Base-by-base conservation (phyloP, 2,329 filamentous ascomycete genomes). In the Colletotrichum sp. region DNA sequence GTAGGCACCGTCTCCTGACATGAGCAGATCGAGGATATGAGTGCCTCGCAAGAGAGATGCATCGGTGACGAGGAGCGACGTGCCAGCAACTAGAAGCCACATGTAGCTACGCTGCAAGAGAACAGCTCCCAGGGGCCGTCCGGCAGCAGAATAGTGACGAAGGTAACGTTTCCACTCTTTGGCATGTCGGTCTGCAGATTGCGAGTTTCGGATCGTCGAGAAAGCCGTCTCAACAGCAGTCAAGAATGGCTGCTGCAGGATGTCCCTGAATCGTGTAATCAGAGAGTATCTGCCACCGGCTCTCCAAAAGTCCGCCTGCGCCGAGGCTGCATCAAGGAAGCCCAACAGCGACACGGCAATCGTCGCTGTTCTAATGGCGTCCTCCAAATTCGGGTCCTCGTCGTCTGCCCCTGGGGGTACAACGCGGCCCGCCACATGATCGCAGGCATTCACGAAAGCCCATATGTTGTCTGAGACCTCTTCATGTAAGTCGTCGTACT, bases 81-180 rank as follows among this genome's bases (percentile, higher is more conserved):
- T 95, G 70, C 92, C 93, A 3, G 95, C 92, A 39, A 96, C 93
- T 15, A 98, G 89, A 36, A 99, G 91, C 84, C 92, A 93, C 89
- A 98, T 95, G 82, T 98, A 98, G 78, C 94, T 96, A 81, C 95
- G 92, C 83, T 98, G 96, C 27, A 99, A 86, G 8, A 99, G 90
- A 93, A 98, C 97, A 15, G 96, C 95, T 12, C 97, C 96, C 59
- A 99, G 87, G 1, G 98, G 96, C 25, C 95, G 92, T 12, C 95
- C 95, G 75, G 92, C 90, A 19, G 93, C 91, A 32, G 95, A 92
- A 85, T 99, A 99, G 77, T 96, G 94, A 61, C 94, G 94, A 72
- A 95, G 87, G 84, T 95, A 95, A 78, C 93, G 92, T 85, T 95
- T 98, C 97, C 97, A 99, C 79, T 98, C 95, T 81, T 93, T 94